Evolutionary conservation across 1,284 basidiomycete species (phyloP).

Genomic region (Tremellales sp.): DNA sequence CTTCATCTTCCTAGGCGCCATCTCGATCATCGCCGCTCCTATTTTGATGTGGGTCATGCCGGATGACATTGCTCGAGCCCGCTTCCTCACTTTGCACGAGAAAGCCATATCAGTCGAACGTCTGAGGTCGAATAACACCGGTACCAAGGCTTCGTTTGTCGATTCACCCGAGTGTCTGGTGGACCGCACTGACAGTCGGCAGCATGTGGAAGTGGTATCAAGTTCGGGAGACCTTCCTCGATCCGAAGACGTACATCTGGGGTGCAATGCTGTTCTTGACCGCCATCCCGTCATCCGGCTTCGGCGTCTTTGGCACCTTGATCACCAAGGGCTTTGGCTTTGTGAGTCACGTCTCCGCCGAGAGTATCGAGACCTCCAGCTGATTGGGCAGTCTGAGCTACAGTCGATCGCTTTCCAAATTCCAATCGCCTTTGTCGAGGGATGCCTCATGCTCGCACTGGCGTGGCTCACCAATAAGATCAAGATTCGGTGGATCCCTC

Average conservation of each 20-base stretch:
- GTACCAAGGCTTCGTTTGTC: conserved; percentile 18
- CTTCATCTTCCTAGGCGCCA: conserved; percentile 19
- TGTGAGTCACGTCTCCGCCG: too few species aligned
- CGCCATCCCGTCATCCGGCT: conserved; percentile 23
- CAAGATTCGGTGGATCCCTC: conserved; percentile 53
- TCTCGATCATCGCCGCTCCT: conserved; percentile 15
- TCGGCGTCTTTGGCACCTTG: conserved; percentile 26
- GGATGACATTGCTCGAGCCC: conserved; percentile 13
- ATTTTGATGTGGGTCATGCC: conserved; percentile 17
- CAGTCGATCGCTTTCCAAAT: conserved; percentile 27
- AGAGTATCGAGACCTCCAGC: conserved; percentile 8
- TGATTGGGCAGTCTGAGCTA: too few species aligned
- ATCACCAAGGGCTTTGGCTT: conserved; percentile 20
- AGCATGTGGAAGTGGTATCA: conserved; percentile 17
- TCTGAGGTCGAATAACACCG: conserved; percentile 24
- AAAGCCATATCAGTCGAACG: conserved; percentile 21
- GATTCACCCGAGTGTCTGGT: conserved; percentile 15
- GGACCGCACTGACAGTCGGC: neutral
- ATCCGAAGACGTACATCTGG: conserved; percentile 22
- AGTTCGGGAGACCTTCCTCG: conserved; percentile 9
- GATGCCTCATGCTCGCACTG: conserved; percentile 6
- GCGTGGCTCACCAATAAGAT: conserved; percentile 50
- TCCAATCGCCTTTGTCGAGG: conserved; percentile 10
- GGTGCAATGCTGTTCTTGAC: conserved; percentile 14
- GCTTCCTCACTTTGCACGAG: conserved; percentile 17